Conservation (phyloP, 2,329 filamentous ascomycete genomes). For the Fusarium euwallaceae region DNA sequence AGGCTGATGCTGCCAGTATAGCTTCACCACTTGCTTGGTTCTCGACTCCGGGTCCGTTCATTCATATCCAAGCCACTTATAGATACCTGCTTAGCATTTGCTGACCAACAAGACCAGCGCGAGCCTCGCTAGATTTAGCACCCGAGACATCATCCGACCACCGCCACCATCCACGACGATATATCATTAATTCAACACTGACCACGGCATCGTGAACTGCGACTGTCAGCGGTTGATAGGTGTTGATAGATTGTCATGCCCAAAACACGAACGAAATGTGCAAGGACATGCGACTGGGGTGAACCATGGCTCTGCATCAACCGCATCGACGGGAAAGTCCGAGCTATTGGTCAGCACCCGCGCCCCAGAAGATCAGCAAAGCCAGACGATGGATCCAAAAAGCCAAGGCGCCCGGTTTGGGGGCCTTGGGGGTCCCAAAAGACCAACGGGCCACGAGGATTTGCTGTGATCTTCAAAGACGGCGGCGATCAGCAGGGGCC, state of each 20-base stretch:
- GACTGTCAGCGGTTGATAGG: neutral
- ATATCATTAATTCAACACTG: neutral
- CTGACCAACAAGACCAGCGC: slow-evolving; percentile 9
- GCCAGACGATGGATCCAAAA: slow-evolving; percentile 20
- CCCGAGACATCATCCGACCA: slow-evolving; percentile 25
- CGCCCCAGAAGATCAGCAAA: slow-evolving; percentile 30
- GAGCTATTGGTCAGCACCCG: slow-evolving; percentile 31
- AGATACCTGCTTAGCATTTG: neutral
- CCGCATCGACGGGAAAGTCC: slow-evolving; percentile 40
- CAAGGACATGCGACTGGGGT: slow-evolving; percentile 5
- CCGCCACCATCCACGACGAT: neutral
- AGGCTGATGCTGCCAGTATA: slow-evolving; percentile 5
- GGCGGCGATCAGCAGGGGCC: slow-evolving; percentile 48
- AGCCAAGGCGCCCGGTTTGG: slow-evolving; percentile 35
- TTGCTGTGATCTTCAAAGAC: slow-evolving; percentile 48
- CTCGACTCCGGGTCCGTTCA: slow-evolving; percentile 12
- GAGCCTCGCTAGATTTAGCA: neutral
- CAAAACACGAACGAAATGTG: slow-evolving; percentile 13
- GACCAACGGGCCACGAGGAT: slow-evolving; percentile 42
- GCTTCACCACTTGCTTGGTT: slow-evolving; percentile 9
- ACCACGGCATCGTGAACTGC: slow-evolving; percentile 7
- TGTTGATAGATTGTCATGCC: slow-evolving; percentile 5
- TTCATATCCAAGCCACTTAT: slow-evolving; percentile 10
- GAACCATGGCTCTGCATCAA: slow-evolving; percentile 34
- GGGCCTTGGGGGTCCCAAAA: slow-evolving; percentile 15